Conservation (phyloP, 495 filamentous ascomycete species). For the Penicillium silybi region DNA sequence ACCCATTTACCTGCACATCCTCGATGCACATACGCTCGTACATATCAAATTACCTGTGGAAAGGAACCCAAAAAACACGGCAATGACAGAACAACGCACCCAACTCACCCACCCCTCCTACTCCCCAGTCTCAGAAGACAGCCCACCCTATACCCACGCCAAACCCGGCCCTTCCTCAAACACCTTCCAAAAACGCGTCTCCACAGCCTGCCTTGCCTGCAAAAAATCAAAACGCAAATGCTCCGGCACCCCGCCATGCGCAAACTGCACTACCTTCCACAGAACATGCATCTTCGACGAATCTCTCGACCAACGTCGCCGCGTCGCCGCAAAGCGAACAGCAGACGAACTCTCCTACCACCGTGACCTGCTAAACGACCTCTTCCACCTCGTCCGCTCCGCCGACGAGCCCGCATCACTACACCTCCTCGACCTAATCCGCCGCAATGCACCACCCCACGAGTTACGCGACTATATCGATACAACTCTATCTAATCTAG, state of each 20-base stretch:
- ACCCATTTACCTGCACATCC: background rate
- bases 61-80: background rate
- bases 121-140: conserved; percentile 27
- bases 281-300: conserved; percentile 45
- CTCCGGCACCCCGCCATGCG: conserved; percentile 39
- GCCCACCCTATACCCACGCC: conserved; percentile 16
- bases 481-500: conserved; percentile 24
- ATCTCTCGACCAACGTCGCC: conserved; percentile 44
- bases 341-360: conserved; percentile 43
- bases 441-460: conserved; percentile 30
- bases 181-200: conserved; percentile 41
- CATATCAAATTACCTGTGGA: background rate
- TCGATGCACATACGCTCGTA: background rate
- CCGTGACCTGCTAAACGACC: conserved; percentile 38
- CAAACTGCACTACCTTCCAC: conserved; percentile 40
- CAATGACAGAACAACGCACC: conserved; percentile 26
- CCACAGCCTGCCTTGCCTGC: conserved; percentile 44
- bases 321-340: conserved; percentile 46
- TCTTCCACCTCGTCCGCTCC: conserved; percentile 36
- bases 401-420: conserved; percentile 28
- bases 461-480: conserved; percentile 37
- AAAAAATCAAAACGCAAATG: conserved; percentile 50
- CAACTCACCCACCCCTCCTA: conserved; percentile 23
- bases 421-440: conserved; percentile 35
- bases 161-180: conserved; percentile 3